Percentiles rank a stretch among this genome's conserved stretches.
phyloP scores from a whole-genome alignment of 1,284 basidiomycete genomes.

The Sporisorium graminicola region DNA sequence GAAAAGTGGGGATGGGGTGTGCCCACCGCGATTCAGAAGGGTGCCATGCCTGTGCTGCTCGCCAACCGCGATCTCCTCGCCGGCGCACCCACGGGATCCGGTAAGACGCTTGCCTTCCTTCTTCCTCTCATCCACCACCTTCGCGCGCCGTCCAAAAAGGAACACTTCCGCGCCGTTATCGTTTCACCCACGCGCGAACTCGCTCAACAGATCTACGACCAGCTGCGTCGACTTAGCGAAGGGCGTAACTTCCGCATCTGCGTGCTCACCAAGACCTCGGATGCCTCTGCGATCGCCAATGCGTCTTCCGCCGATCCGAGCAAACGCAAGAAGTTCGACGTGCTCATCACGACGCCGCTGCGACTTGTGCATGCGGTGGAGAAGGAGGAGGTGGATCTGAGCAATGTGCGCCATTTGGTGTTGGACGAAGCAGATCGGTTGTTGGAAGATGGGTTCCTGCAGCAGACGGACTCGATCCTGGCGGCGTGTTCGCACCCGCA shows the following conservation, averaged over 20 bases:
- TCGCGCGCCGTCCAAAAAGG: constrained; percentile 36
- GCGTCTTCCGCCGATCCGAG: constrained; percentile 24
- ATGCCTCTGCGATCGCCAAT: constrained; percentile 24
- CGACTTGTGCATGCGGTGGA: constrained; percentile 65
- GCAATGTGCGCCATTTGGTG: constrained; percentile 59
- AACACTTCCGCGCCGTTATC: constrained; percentile 62
- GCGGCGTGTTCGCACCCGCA: constrained; percentile 80
- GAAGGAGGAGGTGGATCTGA: constrained; percentile 60
- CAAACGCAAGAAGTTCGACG: constrained; percentile 57
- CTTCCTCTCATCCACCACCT: constrained; percentile 63
- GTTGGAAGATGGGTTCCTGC: constrained; percentile 86
- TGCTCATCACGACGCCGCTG: constrained; percentile 67
- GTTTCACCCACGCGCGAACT: constrained; percentile 67
- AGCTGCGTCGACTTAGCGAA: constrained; percentile 48
- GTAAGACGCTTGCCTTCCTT: constrained; percentile 67
- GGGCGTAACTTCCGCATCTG: constrained; percentile 56
- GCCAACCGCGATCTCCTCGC: constrained; percentile 62
- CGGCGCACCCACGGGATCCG: constrained; percentile 66
- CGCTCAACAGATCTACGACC: constrained; percentile 66
- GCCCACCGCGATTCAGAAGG: constrained; percentile 70
- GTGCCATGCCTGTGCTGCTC: constrained; percentile 69
- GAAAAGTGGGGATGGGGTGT: constrained; percentile 53
- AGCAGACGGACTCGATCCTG: constrained; percentile 89
- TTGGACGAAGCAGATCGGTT: constrained; percentile 72
- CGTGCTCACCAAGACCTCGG: constrained; percentile 57